Evolutionary conservation across 208 protist genomes (phyloP), one percentile per base, ranked within the genome.

Genomic region (Porcisia hertigi): DNA sequence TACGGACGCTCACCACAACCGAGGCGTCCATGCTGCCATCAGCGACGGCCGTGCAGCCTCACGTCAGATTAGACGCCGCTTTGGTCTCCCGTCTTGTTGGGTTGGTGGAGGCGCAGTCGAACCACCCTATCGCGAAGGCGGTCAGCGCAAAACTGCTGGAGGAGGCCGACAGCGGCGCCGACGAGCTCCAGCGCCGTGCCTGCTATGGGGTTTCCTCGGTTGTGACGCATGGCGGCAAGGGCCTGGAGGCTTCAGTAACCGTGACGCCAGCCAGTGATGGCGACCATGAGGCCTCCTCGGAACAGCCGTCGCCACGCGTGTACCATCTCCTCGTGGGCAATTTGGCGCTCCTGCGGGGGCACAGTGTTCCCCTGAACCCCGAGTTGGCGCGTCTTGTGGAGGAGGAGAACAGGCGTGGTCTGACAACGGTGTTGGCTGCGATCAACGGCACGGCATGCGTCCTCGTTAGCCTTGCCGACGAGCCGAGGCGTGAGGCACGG

Each of bases 61-160:
- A 36, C 16, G 23, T 4, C 23, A 67, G 9, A 36, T 34, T 76
- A 25, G 75, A 76, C 23, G 65, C 59, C 5, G 58, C 67, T 7
- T 52, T 80, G 14, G 85, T 80, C 1, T 65, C 73, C 7, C 64
- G 45, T 11, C 76, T 86, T 20, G 77, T 98, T 0, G 82, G 58
- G 8, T 66, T 82, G 16, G 89, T 93, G 16, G 91, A 95, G 76
- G 85, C 63, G 53, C 85, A 88, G 30, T 95, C 88, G 9, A 92
- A 85, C 34, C 98, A 99, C 79, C 97, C 97, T 6, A 77, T 98
- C 20, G 96, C 96, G 14, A 88, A 89, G 69, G 96, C 97, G 3
- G 86, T 98, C 47, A 71, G 75, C 58, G 72, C 43, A 14, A 76
- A 55, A 20, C 76, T 87, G 43, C 12, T 66, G 57, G 53, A 43